Evolutionary conservation across 73 alveolate genomes (phyloP).

Genomic region (Tetrahymena elliotti): DNA sequence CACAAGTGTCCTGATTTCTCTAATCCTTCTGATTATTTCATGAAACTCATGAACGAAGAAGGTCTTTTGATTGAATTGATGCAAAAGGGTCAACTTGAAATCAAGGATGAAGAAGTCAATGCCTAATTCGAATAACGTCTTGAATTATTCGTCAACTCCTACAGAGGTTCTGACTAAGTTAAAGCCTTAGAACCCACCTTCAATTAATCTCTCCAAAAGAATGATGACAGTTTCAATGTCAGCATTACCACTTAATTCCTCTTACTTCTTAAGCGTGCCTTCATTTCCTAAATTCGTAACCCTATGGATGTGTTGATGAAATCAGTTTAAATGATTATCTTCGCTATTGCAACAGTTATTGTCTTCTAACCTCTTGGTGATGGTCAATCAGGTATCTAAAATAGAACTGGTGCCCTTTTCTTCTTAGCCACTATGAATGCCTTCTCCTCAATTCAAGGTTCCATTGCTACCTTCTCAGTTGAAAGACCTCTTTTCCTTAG

Average conservation of each 20-base stretch:
- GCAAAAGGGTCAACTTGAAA: slow-evolving; percentile 23
- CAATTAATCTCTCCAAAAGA: neutral
- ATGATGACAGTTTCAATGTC: slow-evolving; percentile 19
- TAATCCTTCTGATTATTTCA: slow-evolving; percentile 65
- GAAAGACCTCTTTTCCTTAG: slow-evolving; percentile 64
- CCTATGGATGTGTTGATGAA: slow-evolving; percentile 42
- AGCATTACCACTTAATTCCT: slow-evolving; percentile 24
- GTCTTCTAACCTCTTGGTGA: slow-evolving; percentile 42
- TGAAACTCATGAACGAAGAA: slow-evolving; percentile 41
- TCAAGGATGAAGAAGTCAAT: slow-evolving; percentile 17
- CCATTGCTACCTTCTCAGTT: slow-evolving; percentile 40
- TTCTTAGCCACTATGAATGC: slow-evolving; percentile 27
- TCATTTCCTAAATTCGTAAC: slow-evolving; percentile 31
- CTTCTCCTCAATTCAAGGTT: slow-evolving; percentile 25
- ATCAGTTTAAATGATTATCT: slow-evolving; percentile 35
- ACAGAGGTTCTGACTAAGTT: slow-evolving; percentile 2
- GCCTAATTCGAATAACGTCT: slow-evolving; percentile 31
- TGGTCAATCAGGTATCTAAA: slow-evolving; percentile 14
- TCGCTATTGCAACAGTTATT: slow-evolving; percentile 37
- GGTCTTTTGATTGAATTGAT: slow-evolving; percentile 31
- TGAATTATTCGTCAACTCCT: neutral
- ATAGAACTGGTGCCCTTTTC: slow-evolving; percentile 45
- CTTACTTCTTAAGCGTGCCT: slow-evolving; percentile 23
- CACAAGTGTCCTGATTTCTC: slow-evolving; percentile 63
- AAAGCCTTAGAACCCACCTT: slow-evolving; percentile 5